A percentile compares a stretch with the other conserved stretches of the same genome.
Conservation (phyloP, 345 rosid species). For the Brassica cretica region DNA sequence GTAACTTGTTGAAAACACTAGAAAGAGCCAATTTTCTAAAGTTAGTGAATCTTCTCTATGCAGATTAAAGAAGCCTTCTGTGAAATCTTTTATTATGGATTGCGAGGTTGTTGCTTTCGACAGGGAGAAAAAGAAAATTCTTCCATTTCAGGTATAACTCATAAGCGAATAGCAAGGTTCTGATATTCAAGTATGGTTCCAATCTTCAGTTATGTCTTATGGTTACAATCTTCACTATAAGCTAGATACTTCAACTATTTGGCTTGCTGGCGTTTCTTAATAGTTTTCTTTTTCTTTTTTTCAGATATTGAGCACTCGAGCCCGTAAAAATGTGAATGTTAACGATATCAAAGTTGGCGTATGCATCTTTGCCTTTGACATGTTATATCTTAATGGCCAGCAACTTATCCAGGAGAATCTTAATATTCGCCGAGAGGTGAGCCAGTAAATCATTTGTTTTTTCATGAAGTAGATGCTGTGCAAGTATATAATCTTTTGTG, state of each 20-base stretch:
- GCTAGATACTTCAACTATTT: constrained; percentile 11
- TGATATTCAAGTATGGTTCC: constrained; percentile 21
- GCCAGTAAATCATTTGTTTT: constrained; percentile 7
- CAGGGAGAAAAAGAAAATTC: constrained; percentile 68
- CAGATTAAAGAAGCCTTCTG: constrained; percentile 77
- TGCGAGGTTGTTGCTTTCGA: constrained; percentile 93
- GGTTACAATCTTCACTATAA: background rate
- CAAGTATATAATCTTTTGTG: background rate
- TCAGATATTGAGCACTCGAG: constrained; percentile 80
- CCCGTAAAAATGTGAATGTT: constrained; percentile 79
- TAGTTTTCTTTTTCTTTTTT: background rate
- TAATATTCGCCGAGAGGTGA: constrained; percentile 78
- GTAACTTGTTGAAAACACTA: constrained; percentile 12
- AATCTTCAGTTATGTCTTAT: background rate
- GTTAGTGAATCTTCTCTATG: constrained; percentile 26
- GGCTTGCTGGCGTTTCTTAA: constrained; percentile 6
- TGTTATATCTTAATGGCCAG: constrained; percentile 75
- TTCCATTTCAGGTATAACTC: constrained; percentile 83
- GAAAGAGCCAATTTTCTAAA: constrained; percentile 24
- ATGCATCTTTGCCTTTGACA: constrained; percentile 90
- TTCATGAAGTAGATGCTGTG: constrained; percentile 4
- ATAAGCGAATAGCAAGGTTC: constrained; percentile 13
- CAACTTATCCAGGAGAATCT: constrained; percentile 79
- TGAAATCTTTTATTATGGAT: constrained; percentile 80
- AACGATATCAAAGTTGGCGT: constrained; percentile 90